phyloP scores from a whole-genome alignment of 495 filamentous ascomycete genomes.

The Aspergillus diversus region DNA sequence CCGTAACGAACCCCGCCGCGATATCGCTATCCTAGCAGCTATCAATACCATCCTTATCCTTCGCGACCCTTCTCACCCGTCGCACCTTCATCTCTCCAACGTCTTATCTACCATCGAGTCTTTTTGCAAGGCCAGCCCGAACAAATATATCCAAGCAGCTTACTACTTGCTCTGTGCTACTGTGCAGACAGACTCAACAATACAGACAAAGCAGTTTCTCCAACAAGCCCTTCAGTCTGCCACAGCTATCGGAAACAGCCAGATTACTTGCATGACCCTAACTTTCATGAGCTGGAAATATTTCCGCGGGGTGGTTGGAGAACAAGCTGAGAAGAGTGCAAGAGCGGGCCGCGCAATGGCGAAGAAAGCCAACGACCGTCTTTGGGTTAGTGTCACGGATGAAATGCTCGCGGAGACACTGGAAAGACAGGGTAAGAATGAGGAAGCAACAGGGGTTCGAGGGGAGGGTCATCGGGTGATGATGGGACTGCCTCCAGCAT shows the following conservation, averaged over 20 bases:
- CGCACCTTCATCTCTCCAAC: constrained; percentile 48
- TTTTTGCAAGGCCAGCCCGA: constrained; percentile 67
- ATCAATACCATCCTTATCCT: constrained; percentile 86
- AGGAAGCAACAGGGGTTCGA: constrained; percentile 58
- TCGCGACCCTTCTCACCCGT: constrained; percentile 59
- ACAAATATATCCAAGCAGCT: constrained; percentile 74
- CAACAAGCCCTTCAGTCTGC: constrained; percentile 64
- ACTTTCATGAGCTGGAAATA: constrained; percentile 84
- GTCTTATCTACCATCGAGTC: constrained; percentile 68
- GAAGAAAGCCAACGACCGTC: constrained; percentile 68
- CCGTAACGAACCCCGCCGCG: constrained; percentile 61
- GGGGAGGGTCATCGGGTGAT: constrained; percentile 50
- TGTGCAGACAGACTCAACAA: constrained; percentile 59
- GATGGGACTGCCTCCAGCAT: constrained; percentile 44
- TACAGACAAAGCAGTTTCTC: constrained; percentile 79
- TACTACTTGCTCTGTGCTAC: constrained; percentile 78
- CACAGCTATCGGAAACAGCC: constrained; percentile 61
- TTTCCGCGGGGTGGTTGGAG: constrained; percentile 83
- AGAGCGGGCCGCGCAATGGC: constrained; percentile 75
- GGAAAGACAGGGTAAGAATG: constrained; percentile 68
- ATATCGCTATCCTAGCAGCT: constrained; percentile 75
- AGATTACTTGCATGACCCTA: constrained; percentile 79
- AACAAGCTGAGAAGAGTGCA: constrained; percentile 88
- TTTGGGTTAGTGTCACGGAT: constrained; percentile 87
- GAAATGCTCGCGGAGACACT: constrained; percentile 77